phyloP scores from a whole-genome alignment of 1,139 yeast genomes.

The Yamadazyma jaroonii region DNA sequence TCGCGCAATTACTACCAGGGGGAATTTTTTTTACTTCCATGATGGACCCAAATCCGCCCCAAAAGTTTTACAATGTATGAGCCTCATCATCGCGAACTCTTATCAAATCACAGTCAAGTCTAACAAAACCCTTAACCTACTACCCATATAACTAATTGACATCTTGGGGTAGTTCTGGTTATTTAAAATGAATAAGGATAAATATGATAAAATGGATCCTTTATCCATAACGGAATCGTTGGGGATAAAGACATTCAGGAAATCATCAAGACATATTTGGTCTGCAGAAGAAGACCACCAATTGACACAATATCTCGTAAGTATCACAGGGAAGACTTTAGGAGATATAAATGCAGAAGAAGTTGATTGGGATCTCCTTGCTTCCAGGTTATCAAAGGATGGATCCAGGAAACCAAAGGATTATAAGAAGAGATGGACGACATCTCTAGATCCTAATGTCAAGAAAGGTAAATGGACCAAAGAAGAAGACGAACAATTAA shows the following conservation, averaged over 20 bases:
- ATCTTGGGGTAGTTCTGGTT: too few relatives aligned
- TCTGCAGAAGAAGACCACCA: constrained; percentile 58
- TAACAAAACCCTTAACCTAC: too few relatives aligned
- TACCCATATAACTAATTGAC: too few relatives aligned
- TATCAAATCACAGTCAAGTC: too few relatives aligned
- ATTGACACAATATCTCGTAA: constrained; percentile 38
- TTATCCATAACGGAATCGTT: constrained; percentile 66
- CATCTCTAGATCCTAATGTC: constrained; percentile 77
- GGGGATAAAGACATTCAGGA: constrained; percentile 72
- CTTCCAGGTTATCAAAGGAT: constrained; percentile 35
- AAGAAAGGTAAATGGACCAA: constrained; percentile 86
- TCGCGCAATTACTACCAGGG: too few relatives aligned
- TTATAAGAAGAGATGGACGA: constrained; percentile 72
- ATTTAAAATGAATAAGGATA: constrained; percentile 12
- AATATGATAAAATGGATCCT: constrained; percentile 49
- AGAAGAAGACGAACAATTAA: constrained; percentile 70
- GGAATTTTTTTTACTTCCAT: too few relatives aligned
- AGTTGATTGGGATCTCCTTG: constrained; percentile 69
- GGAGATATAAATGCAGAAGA: constrained; percentile 30
- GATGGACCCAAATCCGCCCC: too few relatives aligned
- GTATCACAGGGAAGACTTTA: constrained; percentile 16
- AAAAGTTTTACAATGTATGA: too few relatives aligned
- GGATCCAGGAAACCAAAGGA: constrained; percentile 61
- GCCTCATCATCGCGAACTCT: too few relatives aligned
- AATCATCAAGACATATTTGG: constrained; percentile 67